Percentiles rank a stretch among this genome's conserved stretches.
Evolutionary conservation across 1,284 basidiomycete species (phyloP).

Genomic region (Phaffia rhodozyma): DNA sequence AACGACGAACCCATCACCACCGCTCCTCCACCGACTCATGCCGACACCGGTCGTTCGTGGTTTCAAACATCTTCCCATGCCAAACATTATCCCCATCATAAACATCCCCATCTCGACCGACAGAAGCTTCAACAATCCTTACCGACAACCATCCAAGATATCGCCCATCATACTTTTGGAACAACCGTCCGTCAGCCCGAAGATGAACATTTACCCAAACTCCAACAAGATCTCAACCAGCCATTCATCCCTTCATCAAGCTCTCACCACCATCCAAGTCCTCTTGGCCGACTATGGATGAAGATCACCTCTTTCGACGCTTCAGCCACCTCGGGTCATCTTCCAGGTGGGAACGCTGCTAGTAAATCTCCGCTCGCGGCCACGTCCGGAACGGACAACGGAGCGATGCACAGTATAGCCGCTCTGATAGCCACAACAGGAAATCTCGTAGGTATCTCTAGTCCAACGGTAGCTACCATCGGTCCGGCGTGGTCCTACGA

Average conservation of each 20-base stretch:
- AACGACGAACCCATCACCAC: too few relatives aligned
- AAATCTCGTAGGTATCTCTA: constrained; percentile 6
- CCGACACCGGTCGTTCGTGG: too few relatives aligned
- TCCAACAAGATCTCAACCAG: constrained; percentile 15
- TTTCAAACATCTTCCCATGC: too few relatives aligned
- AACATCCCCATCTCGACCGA: too few relatives aligned
- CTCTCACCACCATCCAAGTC: not conserved
- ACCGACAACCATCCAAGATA: too few relatives aligned
- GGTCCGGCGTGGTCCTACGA: constrained; percentile 10
- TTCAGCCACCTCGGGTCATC: not conserved
- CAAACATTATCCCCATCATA: too few relatives aligned
- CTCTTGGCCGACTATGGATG: not conserved
- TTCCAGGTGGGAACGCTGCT: not conserved
- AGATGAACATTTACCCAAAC: not conserved
- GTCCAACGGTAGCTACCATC: constrained; percentile 2
- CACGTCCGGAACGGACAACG: not conserved
- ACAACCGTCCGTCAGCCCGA: too few relatives aligned
- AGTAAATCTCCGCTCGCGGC: not conserved
- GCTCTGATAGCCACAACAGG: constrained; percentile 12
- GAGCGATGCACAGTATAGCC: constrained; percentile 7
- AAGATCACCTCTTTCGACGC: not conserved
- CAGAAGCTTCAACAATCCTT: too few relatives aligned
- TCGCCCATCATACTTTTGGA: too few relatives aligned
- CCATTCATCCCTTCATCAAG: constrained; percentile 10
- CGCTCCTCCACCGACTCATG: too few relatives aligned